Evolutionary conservation across 768 basidiomycete genomes (phyloP).

Genomic region (Tulasnella sp.): DNA sequence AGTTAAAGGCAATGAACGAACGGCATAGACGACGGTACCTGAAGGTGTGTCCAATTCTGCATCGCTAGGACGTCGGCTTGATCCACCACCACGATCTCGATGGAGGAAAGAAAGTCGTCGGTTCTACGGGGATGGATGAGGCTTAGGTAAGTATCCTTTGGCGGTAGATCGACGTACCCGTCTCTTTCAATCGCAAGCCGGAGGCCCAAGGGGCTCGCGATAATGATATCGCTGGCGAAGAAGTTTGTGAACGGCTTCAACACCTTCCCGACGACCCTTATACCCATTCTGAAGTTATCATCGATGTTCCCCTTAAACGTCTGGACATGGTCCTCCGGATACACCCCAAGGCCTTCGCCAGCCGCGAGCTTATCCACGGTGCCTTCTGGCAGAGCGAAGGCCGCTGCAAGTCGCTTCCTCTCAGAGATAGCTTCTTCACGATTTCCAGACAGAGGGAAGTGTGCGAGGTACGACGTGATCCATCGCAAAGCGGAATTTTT

Average conservation of each 20-base stretch:
- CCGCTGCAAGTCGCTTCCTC: conserved; percentile 61
- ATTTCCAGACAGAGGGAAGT: conserved; percentile 51
- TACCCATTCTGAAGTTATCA: conserved; percentile 82
- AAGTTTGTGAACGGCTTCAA: conserved; percentile 87
- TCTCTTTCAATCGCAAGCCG: conserved; percentile 90
- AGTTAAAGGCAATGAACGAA: neutral
- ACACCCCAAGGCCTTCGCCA: conserved; percentile 53
- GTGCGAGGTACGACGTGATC: conserved; percentile 65
- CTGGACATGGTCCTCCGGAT: conserved; percentile 81
- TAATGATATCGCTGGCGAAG: conserved; percentile 78
- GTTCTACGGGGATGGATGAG: conserved; percentile 35
- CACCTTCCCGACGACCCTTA: conserved; percentile 86
- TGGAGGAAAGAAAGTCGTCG: conserved; percentile 84
- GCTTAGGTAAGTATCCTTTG: neutral
- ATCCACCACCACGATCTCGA: conserved; percentile 84
- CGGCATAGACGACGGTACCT: conserved; percentile 37
- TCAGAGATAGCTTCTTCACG: conserved; percentile 66
- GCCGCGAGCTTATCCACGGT: conserved; percentile 66
- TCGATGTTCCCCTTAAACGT: conserved; percentile 96
- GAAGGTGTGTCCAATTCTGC: conserved; percentile 99
- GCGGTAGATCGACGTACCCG: conserved; percentile 43
- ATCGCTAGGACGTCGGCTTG: conserved; percentile 86
- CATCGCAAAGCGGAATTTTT: conserved; percentile 78
- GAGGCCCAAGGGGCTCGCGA: conserved; percentile 88
- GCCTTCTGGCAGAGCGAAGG: conserved; percentile 73